Base-by-base conservation (phyloP, 257 asterid species). In the Mentha longifolia region DNA sequence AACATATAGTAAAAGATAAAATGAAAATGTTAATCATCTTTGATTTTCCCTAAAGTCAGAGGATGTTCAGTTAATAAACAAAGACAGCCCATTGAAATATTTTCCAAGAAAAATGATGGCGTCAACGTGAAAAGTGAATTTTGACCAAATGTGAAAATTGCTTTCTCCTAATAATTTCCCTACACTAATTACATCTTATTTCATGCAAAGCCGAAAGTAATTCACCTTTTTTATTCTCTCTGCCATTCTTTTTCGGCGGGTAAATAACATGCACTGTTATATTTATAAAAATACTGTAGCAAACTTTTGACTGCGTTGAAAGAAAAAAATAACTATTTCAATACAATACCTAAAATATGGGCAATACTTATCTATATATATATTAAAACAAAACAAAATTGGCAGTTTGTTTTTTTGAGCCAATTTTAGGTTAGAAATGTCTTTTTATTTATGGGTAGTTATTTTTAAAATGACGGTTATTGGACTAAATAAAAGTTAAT, bases 151-250 rank as follows among this genome's bases (percentile, higher is more conserved):
- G 66, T 22, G 25, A 50, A 50, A 14, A 52, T 43, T 60, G 19
- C 61, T 56, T 35, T 54, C 43, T n/a, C n/a, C n/a, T 76, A 70
- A 76, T 76, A 22, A 69, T 76, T 60, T 68, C 55, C 19, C 61
- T 20, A 37, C 69, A 16, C 35, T 41, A 51, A 35, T 33, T 54
- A 15, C 46, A 28, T 37, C 49, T 49, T 60, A 49, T 35, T 59
- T 51, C 67, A 66, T 13, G 61, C 81, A 72, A 71, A 45, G 71
- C 78, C 81, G 78, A 78, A 78, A 78, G 78, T 67, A 25, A 59
- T 47, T 37, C 39, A 58, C 5, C 59, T 39, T 56, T 54, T 73
- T 57, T 1, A 55, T 55, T 41, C 14, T 20, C 39, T 42, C 39
- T 20, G 35, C 35, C 6, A 25, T 56, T 37, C 41, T 56, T 56